Evolutionary conservation across 2,329 filamentous ascomycete genomes (phyloP).

Genomic region (Calonectria hongkongensis): DNA sequence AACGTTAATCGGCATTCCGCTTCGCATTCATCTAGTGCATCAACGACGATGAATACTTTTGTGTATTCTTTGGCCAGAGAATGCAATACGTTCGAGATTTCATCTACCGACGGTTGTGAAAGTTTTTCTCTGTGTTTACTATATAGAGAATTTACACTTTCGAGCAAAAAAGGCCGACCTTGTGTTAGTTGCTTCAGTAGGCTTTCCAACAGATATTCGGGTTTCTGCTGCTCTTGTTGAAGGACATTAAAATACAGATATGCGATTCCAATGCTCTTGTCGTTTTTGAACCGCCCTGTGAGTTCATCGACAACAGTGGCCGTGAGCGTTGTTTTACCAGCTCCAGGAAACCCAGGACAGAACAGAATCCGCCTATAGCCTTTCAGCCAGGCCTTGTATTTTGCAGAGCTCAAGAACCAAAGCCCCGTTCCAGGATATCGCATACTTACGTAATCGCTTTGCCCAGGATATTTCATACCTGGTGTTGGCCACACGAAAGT

Average conservation of each 20-base stretch:
- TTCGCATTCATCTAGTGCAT: not conserved
- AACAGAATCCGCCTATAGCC: not conserved
- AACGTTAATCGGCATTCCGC: not conserved
- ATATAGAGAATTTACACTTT: conserved; percentile 1
- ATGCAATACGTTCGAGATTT: not conserved
- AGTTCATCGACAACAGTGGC: conserved; percentile 45
- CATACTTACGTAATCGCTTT: not conserved
- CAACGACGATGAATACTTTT: not conserved
- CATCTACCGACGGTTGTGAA: not conserved
- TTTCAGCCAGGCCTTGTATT: not conserved
- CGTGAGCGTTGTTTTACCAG: conserved; percentile 61
- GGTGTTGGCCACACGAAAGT: not conserved
- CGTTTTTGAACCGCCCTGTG: conserved; percentile 34
- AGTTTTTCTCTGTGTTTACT: not conserved
- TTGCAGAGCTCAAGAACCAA: not conserved
- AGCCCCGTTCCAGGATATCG: not conserved
- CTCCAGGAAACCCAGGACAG: conserved; percentile 53
- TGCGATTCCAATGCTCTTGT: conserved; percentile 46
- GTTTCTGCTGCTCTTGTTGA: not conserved
- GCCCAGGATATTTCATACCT: not conserved
- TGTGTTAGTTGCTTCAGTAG: not conserved
- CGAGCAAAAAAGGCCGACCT: not conserved
- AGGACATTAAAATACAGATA: not conserved
- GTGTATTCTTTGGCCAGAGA: not conserved
- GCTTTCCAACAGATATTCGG: not conserved